Evolutionary conservation across 169 alveolate genomes (phyloP).

Genomic region (Plasmodium reichenowi): DNA sequence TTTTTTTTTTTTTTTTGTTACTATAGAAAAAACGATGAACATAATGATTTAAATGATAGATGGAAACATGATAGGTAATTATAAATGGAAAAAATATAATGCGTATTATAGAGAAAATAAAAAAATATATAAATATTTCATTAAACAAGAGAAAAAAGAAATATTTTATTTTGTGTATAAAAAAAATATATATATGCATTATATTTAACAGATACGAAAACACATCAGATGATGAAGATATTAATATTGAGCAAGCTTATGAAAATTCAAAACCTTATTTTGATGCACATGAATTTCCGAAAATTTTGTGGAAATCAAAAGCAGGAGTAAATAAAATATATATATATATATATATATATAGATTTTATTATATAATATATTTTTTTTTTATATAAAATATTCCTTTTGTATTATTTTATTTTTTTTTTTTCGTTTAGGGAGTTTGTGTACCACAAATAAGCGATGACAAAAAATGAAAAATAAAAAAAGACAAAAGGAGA

Average conservation of each 20-base stretch:
- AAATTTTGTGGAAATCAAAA: conserved; percentile 73
- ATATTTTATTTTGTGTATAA: conserved; percentile 5
- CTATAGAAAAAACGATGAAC: conserved; percentile 6
- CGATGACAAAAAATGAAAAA: conserved; percentile 12
- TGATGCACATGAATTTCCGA: conserved; percentile 25
- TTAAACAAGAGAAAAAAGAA: background rate
- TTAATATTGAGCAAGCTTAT: background rate
- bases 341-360: conserved; percentile 1
- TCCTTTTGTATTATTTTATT: conserved; percentile 1
- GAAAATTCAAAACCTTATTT: conserved; percentile 3
- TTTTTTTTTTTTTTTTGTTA: no score
- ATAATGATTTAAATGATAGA: conserved; percentile 6
- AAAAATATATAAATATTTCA: background rate
- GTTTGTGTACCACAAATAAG: conserved; percentile 65
- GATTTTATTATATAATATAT: background rate
- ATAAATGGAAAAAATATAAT: no score
- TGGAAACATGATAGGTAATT: conserved; percentile 75
- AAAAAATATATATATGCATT: background rate
- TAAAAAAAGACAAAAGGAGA: conserved; percentile 17
- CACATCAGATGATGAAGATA: conserved; percentile 30
- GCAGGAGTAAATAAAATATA: conserved; percentile 57
- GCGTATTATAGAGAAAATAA: no score
- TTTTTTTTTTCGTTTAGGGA: conserved; percentile 33
- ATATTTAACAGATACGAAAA: conserved; percentile 57
- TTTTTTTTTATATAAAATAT: no score